A percentile compares a stretch with the other conserved stretches of the same genome.
These are phyloP conservation scores for Coemansia sp. DNA, from an alignment of 192 early-diverging fungal species.

Conservation along the genomic window DNA sequence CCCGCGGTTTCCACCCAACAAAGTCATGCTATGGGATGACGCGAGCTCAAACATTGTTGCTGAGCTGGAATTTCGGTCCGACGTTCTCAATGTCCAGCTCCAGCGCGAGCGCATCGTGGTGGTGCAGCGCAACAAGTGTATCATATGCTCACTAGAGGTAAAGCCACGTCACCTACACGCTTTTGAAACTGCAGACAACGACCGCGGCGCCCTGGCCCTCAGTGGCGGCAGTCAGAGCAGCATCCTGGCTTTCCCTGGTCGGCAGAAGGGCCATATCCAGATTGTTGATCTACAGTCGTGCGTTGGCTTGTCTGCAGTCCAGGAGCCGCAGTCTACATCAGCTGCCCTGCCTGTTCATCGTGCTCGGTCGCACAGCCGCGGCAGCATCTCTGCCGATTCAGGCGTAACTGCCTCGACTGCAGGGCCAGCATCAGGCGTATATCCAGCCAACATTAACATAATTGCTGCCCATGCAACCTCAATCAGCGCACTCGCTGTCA, in stretches of 20 bases:
- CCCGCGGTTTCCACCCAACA: slow-evolving; percentile 82
- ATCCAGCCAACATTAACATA: slow-evolving; percentile 68
- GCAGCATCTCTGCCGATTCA: slow-evolving; percentile 42
- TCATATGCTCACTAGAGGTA: slow-evolving; percentile 73
- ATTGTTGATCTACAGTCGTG: slow-evolving; percentile 73
- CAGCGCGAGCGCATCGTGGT: slow-evolving; percentile 78
- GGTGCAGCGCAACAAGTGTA: slow-evolving; percentile 72
- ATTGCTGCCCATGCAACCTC: slow-evolving; percentile 80
- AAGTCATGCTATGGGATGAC: slow-evolving; percentile 87
- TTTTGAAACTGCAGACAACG: slow-evolving; percentile 80
- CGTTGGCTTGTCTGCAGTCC: slow-evolving; percentile 23
- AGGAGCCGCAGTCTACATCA: slow-evolving; percentile 5
- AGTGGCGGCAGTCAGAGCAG: slow-evolving; percentile 66
- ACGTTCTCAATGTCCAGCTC: slow-evolving; percentile 78
- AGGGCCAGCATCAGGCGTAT: slow-evolving; percentile 23
- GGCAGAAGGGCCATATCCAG: slow-evolving; percentile 81
- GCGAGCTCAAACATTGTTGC: slow-evolving; percentile 66
- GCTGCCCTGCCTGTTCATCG: slow-evolving; percentile 18
- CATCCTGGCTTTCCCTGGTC: slow-evolving; percentile 80
- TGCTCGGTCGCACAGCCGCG: slow-evolving; percentile 33
- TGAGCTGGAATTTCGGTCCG: slow-evolving; percentile 76
- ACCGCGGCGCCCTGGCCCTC: slow-evolving; percentile 69
- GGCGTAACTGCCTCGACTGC: slow-evolving; percentile 33
- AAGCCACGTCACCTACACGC: slow-evolving; percentile 72
- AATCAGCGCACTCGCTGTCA: slow-evolving; percentile 76